Evolutionary conservation across 495 filamentous ascomycete genomes (phyloP).

Genomic region (Daldinia caldariorum): DNA sequence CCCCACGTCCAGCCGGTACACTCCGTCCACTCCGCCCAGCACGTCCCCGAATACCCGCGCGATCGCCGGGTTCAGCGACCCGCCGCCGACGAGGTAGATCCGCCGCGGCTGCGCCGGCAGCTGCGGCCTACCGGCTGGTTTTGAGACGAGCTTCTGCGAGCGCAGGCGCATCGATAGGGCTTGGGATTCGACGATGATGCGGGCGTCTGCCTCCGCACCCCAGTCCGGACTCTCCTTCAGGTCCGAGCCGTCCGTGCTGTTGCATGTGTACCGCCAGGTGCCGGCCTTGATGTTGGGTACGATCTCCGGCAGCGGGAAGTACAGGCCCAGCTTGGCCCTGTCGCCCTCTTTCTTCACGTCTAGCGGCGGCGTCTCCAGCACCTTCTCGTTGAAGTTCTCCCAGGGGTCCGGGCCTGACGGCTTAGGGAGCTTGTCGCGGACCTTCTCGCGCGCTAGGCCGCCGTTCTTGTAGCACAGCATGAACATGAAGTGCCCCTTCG

Average conservation of each 20-base stretch:
- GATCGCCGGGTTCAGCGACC: conserved; percentile 87
- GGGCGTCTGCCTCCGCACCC: conserved; percentile 70
- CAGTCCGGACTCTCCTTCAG: conserved; percentile 59
- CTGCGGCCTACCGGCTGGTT: conserved; percentile 54
- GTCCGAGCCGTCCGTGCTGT: conserved; percentile 55
- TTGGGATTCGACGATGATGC: conserved; percentile 93
- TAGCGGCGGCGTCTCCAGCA: conserved; percentile 71
- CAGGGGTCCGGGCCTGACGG: conserved; percentile 64
- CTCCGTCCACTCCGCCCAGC: conserved; percentile 85
- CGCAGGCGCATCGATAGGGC: conserved; percentile 89
- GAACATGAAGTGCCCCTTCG: conserved; percentile 88
- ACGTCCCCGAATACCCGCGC: conserved; percentile 82
- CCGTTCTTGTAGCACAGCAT: conserved; percentile 99
- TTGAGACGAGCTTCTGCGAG: conserved; percentile 74
- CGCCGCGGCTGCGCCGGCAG: conserved; percentile 86
- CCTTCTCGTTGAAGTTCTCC: conserved; percentile 78
- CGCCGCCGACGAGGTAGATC: conserved; percentile 93
- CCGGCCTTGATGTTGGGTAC: conserved; percentile 87
- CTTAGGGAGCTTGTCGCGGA: conserved; percentile 72
- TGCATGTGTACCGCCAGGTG: conserved; percentile 82
- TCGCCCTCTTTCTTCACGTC: conserved; percentile 64
- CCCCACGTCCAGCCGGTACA: conserved; percentile 93
- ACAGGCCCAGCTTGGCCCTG: conserved; percentile 83
- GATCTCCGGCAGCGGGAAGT: conserved; percentile 95
- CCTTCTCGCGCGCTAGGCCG: conserved; percentile 86